These are phyloP conservation scores for Oxytropis ochrocephala DNA, from an alignment of 306 rosid genomes.

Conservation along the genomic window DNA sequence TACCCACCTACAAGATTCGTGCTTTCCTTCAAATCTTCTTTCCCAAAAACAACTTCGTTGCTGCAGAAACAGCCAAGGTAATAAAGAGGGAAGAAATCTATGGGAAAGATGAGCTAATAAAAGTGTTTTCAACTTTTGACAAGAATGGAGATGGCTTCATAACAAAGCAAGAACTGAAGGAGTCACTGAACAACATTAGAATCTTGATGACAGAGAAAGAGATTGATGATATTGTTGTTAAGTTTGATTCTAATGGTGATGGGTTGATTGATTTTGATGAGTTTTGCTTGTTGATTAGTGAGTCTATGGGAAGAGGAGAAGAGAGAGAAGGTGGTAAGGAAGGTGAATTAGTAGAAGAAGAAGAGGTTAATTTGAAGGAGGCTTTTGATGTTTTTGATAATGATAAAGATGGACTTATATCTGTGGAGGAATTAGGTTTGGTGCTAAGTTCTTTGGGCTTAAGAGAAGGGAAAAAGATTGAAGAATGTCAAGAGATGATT, in stretches of 20 bases:
- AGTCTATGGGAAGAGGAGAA: conserved; percentile 22
- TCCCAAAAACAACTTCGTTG: background rate
- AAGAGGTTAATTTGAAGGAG: conserved; percentile 45
- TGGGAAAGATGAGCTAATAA: conserved; percentile 33
- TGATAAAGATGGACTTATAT: conserved; percentile 60
- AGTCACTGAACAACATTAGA: conserved; percentile 57
- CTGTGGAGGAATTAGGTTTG: conserved; percentile 60
- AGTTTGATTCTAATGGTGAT: conserved; percentile 69
- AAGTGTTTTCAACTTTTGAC: conserved; percentile 64
- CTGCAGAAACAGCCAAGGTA: background rate
- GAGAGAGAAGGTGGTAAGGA: background rate
- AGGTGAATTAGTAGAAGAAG: background rate
- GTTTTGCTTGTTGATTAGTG: conserved; percentile 49
- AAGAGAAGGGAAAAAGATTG: conserved; percentile 56
- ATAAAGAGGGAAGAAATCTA: background rate
- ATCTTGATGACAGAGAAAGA: conserved; percentile 51
- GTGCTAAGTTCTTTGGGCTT: conserved; percentile 59
- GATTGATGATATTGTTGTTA: conserved; percentile 51
- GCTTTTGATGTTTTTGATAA: conserved; percentile 85
- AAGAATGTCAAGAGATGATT: conserved; percentile 74
- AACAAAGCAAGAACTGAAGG: conserved; percentile 59
- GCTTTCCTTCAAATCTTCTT: conserved; percentile 30
- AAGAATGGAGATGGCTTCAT: conserved; percentile 73
- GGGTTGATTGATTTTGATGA: conserved; percentile 78
- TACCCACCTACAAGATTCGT: conserved; percentile 42